Conservation (phyloP, 345 rosid genomes). For the Crucihimalaya himalaica region DNA sequence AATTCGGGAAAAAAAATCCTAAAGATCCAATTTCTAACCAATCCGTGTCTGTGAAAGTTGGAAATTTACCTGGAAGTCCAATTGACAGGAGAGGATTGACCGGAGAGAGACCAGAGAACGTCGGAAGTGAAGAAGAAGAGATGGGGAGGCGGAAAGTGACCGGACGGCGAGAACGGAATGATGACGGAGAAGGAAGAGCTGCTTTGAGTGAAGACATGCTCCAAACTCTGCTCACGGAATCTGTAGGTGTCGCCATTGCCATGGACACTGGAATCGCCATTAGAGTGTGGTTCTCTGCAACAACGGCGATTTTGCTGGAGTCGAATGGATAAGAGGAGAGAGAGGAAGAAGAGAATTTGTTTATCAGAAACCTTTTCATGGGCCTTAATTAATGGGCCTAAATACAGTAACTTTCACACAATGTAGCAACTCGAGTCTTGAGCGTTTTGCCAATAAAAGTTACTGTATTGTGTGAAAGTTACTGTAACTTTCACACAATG, state of each 20-base stretch:
- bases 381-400: constrained; percentile 20
- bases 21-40: constrained; percentile 4
- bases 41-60: too few relatives aligned
- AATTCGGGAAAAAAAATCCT: neutral
- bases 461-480: too few relatives aligned
- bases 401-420: neutral
- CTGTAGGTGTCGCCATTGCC: constrained; percentile 45
- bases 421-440: neutral
- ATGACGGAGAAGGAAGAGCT: constrained; percentile 60
- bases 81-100: constrained; percentile 55
- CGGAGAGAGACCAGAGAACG: constrained; percentile 59
- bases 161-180: constrained; percentile 42
- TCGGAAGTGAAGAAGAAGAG: constrained; percentile 44
- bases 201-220: constrained; percentile 63
- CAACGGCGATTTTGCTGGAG: constrained; percentile 1
- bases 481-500: too few relatives aligned
- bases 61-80: constrained; percentile 53
- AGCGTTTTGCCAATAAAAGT: neutral
- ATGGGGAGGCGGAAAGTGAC: constrained; percentile 24
- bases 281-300: constrained; percentile 30
- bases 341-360: neutral
- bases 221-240: constrained; percentile 49
- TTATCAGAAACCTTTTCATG: neutral
- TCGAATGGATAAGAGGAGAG: constrained; percentile 24
- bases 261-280: constrained; percentile 43